Conservation (phyloP, 1,284 basidiomycete genomes). For the Fomitopsis betulina region DNA sequence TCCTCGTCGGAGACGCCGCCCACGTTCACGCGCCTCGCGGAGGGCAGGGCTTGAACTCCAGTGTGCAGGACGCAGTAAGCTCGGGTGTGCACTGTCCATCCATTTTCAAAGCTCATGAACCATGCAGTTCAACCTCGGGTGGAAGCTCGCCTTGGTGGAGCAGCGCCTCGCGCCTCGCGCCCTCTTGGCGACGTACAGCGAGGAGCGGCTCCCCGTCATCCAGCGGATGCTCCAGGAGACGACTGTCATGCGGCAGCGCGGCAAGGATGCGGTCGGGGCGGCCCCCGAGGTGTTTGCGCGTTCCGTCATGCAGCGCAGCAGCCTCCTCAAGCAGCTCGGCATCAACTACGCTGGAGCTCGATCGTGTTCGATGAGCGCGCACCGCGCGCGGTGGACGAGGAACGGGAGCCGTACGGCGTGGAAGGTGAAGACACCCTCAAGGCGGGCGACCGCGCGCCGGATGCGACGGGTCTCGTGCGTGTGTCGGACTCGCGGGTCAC, state of each 20-base stretch:
- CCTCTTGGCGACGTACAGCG: conserved; percentile 6
- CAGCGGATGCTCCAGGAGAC: conserved; percentile 1
- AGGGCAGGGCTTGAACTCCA: conserved; percentile 1
- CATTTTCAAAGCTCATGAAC: not conserved
- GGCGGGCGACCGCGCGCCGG: conserved; percentile 43
- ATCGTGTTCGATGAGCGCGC: conserved; percentile 36
- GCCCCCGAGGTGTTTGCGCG: too few relatives aligned
- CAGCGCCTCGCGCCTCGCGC: conserved; percentile 2
- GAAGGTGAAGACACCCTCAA: conserved; percentile 17
- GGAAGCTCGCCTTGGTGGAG: conserved; percentile 8
- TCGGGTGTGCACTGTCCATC: too few relatives aligned
- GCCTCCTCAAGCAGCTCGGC: conserved; percentile 33
- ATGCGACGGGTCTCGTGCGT: conserved; percentile 32
- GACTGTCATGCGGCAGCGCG: too few relatives aligned
- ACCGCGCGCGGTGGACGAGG: conserved; percentile 14
- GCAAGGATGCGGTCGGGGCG: too few relatives aligned
- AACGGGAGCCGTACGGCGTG: too few relatives aligned
- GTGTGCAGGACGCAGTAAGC: not conserved
- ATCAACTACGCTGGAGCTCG: conserved; percentile 43
- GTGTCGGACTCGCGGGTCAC: not conserved
- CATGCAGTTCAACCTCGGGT: conserved; percentile 7
- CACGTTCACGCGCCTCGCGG: conserved; percentile 6
- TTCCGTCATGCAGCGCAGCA: too few relatives aligned
- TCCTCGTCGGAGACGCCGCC: conserved; percentile 7
- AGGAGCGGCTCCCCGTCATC: conserved; percentile 3